Percentiles rank a stretch among this genome's conserved stretches.
These are phyloP conservation scores for Kluyveromyces marxianus DNA, from an alignment of 1,139 yeast genomes.

Conservation along the genomic window DNA sequence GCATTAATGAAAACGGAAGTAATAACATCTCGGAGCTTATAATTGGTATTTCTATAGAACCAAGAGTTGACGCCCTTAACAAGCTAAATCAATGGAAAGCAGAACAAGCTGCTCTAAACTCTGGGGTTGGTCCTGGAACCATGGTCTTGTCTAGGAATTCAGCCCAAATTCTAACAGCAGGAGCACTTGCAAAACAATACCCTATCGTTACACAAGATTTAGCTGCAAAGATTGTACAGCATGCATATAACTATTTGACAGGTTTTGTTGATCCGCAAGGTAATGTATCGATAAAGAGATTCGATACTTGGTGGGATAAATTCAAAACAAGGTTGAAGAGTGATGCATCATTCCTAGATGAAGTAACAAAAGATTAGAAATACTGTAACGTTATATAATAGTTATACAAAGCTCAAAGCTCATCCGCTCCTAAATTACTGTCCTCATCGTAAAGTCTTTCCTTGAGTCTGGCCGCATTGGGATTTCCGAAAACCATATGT, in stretches of 20 bases:
- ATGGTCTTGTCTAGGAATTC: constrained; percentile 28
- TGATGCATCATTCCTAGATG: constrained; percentile 76
- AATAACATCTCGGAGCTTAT: constrained; percentile 36
- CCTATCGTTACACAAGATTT: constrained; percentile 39
- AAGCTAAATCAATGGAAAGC: constrained; percentile 25
- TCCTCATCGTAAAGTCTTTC: constrained; percentile 19
- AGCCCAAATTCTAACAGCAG: constrained; percentile 28
- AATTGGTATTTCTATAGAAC: constrained; percentile 87
- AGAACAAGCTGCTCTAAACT: constrained; percentile 14
- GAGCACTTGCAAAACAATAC: constrained; percentile 29
- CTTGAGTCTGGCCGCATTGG: constrained; percentile 43
- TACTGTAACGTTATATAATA: background rate
- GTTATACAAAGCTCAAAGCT: constrained; percentile 2
- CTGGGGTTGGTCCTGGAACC: constrained; percentile 16
- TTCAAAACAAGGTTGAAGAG: constrained; percentile 65
- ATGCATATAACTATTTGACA: constrained; percentile 84
- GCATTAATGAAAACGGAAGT: constrained; percentile 9
- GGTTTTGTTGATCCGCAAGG: constrained; percentile 76
- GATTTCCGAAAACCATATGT: constrained; percentile 74
- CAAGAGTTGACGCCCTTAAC: constrained; percentile 35
- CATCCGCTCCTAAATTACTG: constrained; percentile 3
- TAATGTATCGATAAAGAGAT: constrained; percentile 78
- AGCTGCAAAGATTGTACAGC: constrained; percentile 82
- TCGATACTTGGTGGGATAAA: constrained; percentile 95
- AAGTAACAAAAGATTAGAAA: constrained; percentile 25